Percentiles rank a stretch among this genome's conserved stretches.
These are phyloP conservation scores for Trichoderma koningii DNA, from an alignment of 2,329 filamentous ascomycete genomes.

Conservation along the genomic window DNA sequence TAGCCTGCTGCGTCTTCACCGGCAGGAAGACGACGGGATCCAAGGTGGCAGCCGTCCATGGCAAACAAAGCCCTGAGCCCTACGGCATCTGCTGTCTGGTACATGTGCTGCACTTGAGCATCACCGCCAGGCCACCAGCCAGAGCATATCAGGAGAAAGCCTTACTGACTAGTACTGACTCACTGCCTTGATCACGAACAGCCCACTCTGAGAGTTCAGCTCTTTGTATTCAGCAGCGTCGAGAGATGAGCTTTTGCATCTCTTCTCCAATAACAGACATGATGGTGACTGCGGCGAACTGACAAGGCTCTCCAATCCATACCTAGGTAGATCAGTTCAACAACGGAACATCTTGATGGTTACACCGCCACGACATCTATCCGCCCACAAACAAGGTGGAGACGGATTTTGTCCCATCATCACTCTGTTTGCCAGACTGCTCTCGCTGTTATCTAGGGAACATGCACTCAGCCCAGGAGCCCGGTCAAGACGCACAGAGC, in stretches of 20 bases:
- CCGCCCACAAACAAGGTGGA: slow-evolving; percentile 17
- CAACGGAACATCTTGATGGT: slow-evolving; percentile 3
- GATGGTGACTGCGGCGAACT: background rate
- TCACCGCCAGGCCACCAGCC: background rate
- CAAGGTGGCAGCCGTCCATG: too few species aligned
- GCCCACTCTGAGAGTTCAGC: background rate
- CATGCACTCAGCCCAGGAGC: background rate
- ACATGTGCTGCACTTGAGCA: background rate
- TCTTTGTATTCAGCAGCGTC: background rate
- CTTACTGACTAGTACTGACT: too few species aligned
- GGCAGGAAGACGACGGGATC: background rate
- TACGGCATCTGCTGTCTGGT: background rate
- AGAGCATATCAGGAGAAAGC: background rate
- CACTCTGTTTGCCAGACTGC: background rate
- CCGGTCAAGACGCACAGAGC: background rate
- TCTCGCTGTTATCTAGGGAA: background rate
- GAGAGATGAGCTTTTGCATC: background rate
- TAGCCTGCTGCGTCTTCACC: background rate
- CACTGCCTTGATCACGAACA: background rate
- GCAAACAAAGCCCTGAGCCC: background rate
- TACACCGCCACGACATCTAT: background rate
- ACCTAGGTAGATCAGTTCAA: background rate
- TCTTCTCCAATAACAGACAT: background rate
- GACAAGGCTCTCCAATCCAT: background rate
- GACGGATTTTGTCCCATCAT: background rate